Evolutionary conservation across 73 alveolate species (phyloP), one percentile per base, ranked within the genome.

Genomic region (Paramecium sexaurelia): DNA sequence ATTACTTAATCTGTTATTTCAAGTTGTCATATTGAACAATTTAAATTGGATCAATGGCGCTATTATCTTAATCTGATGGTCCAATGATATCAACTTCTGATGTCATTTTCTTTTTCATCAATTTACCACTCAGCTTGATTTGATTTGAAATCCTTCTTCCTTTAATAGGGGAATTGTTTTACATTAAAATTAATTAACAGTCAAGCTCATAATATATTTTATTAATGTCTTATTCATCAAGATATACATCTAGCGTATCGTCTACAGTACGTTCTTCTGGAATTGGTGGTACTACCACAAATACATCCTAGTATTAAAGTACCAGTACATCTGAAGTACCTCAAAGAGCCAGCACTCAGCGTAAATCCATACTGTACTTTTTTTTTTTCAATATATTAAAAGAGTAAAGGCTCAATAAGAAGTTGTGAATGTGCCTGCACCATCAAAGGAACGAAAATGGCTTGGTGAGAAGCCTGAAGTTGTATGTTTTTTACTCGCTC

Each of bases 401-500:
- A 51, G 67, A 17, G 67, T 51, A 20, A 51, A 51, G 67, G 15
- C 29, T 51, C n/a, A 61, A 26, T 32, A 61, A 11, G 83, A 61
- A 9, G 43, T 19, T 26, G 43, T 32, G 39, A 61, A 26, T 61
- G 83, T 61, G n/a, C 83, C 86, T 27, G 66, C 86, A 1, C 86
- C 86, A 15, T 35, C 86, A 20, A 43, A 37, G n/a, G 90, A 78
- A 17, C 45, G 90, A 78, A 78, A 78, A 78, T 43, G 71, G 90
- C 90, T 78, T 78, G 90, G 90, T 19, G 55, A 78, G 55, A 78
- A 78, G 29, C 90, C 90, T 24, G 90, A 78, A 45, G 90, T 78
- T 78, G 90, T 78, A 19, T 78, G 90, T 75, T 78, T 78, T 24
- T 78, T 78, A 45, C 73, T 78, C 15, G 90, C 90, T 41, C 6